Conservation (phyloP, 495 filamentous ascomycete genomes). For the Xylaria acuta region DNA sequence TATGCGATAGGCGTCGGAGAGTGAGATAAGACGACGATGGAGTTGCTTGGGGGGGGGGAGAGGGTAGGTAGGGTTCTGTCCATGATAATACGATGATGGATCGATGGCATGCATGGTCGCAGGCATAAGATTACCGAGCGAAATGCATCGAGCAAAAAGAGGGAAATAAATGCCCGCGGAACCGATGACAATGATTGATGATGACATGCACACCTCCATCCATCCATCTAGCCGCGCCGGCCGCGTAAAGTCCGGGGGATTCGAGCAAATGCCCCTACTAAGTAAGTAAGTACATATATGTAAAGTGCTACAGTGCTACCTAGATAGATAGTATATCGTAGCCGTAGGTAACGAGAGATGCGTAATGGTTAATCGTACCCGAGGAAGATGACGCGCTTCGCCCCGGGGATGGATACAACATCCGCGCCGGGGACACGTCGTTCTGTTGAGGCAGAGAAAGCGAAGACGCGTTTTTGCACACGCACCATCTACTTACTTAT, state of each 20-base stretch:
- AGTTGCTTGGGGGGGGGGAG: background rate
- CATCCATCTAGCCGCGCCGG: conserved; percentile 24
- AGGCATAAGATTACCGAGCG: conserved; percentile 24
- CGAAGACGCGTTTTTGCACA: conserved; percentile 18
- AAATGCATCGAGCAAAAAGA: conserved; percentile 7
- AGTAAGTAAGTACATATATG: too few relatives aligned
- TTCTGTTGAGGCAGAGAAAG: conserved; percentile 18
- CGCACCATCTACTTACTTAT: background rate
- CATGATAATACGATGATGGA: conserved; percentile 5
- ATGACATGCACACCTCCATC: background rate
- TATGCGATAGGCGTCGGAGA: conserved; percentile 13
- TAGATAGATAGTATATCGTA: too few relatives aligned
- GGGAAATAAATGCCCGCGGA: background rate
- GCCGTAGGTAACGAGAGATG: background rate
- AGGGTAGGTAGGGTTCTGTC: background rate
- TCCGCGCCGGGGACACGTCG: conserved; percentile 6
- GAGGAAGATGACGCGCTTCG: conserved; percentile 22
- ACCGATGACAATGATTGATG: background rate
- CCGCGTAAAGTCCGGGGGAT: conserved; percentile 24
- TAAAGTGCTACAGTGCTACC: too few relatives aligned
- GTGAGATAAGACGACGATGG: conserved; percentile 22
- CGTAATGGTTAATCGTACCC: background rate
- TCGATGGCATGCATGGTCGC: conserved; percentile 12
- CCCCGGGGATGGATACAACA: background rate
- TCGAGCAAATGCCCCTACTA: background rate